Evolutionary conservation across 2,329 filamentous ascomycete genomes (phyloP), one percentile per base, ranked within the genome.

Genomic region (Aspergillus sp.): DNA sequence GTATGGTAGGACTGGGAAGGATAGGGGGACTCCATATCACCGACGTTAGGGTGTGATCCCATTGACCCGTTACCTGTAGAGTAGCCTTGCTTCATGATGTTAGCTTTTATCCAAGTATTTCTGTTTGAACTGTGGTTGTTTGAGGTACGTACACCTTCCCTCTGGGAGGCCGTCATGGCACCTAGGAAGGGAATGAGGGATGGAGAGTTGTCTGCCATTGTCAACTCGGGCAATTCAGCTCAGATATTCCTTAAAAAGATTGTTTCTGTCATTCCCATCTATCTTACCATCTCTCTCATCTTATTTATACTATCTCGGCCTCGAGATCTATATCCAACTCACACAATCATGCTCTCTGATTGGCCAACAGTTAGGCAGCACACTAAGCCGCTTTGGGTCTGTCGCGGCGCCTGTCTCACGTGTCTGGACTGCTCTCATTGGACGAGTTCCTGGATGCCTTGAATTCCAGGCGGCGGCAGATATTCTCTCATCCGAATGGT

Each of bases 111-210:
- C 24, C 3, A 15, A 3, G 8, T 30, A 30, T 11, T 24, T 30
- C 26, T 30, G 5, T 15, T 26, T n/a, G 24, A 45, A 1, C 15
- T 26, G 20, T 5, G 22, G 13, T 15, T 15, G n/a, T 15, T 11
- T 44, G 42, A 20, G 20, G 17, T 3, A 44, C 24, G 6, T 45
- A 50, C 54, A 12, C 36, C 5, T 8, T 47, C 30, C 15, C 32
- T 39, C 18, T 51, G 42, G n/a, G 42, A 30, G 11, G 30, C 43
- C 17, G 54, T 44, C 54, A 56, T 56, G n/a, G 54, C 48, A 20
- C 41, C 47, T 7, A 51, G 48, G 22, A 51, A 56, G 4, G 48
- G 54, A 20, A 51, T 51, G 9, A 51, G 34, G 17, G 48, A 56
- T 15, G 48, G 54, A 2, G 48, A 51, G 41, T 52, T 52, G 39